A percentile compares a stretch with the other conserved stretches of the same genome.
These are phyloP conservation scores for Boletus rubescentipes DNA, from an alignment of 768 basidiomycete species.

Conservation along the genomic window DNA sequence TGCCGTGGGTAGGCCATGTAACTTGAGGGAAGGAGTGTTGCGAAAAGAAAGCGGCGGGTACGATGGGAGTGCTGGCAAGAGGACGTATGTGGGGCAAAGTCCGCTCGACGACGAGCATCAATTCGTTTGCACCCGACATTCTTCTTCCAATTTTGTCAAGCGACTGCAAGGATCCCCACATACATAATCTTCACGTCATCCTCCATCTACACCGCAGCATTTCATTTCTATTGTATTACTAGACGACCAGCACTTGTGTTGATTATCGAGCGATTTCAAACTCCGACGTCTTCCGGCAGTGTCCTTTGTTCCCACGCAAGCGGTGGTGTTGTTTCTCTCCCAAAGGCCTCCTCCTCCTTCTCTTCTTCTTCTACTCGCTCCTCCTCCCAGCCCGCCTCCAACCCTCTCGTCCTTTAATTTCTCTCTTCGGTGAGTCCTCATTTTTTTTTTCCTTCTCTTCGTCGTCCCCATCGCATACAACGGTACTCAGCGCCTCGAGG, in stretches of 20 bases:
- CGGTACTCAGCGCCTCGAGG: constrained; percentile 27
- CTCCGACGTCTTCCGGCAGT: constrained; percentile 41
- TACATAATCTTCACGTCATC: too few relatives aligned
- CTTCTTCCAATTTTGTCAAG: neutral
- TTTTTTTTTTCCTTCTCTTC: neutral
- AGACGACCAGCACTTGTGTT: too few relatives aligned
- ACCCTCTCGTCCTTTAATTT: constrained; percentile 8
- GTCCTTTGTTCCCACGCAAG: constrained; percentile 38
- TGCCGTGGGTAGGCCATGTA: constrained; percentile 57
- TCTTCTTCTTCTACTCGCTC: constrained; percentile 31
- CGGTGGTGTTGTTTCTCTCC: constrained; percentile 46
- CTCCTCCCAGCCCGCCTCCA: constrained; percentile 26
- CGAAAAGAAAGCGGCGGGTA: neutral
- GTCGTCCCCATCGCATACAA: constrained; percentile 11
- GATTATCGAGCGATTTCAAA: constrained; percentile 35
- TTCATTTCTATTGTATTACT: neutral
- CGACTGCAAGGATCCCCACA: neutral
- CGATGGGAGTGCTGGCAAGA: neutral
- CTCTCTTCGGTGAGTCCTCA: constrained; percentile 26
- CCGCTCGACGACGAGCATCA: constrained; percentile 14
- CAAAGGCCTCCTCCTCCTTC: constrained; percentile 26
- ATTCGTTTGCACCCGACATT: neutral
- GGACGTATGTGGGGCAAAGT: constrained; percentile 9
- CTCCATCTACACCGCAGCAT: too few relatives aligned
- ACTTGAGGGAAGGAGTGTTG: neutral